Base-by-base conservation (phyloP, 257 asterid species). In the Cordia subcordata region DNA sequence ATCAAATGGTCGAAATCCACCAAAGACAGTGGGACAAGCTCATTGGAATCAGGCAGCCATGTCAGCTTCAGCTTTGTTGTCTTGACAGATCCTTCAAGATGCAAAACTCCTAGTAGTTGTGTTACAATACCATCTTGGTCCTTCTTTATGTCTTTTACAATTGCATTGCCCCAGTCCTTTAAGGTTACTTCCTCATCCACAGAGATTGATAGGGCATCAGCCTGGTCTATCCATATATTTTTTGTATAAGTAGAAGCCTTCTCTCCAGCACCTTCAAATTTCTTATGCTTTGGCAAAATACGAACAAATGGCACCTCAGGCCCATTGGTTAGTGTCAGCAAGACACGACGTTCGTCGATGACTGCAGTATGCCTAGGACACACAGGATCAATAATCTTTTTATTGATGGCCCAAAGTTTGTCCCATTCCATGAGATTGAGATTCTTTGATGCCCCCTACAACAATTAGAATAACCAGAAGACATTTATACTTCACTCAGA, bases 401-500 rank as follows among this genome's bases (percentile, higher is more conserved):
- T 92, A 62, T 92, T 92, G 53, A 86, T 86, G 21, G 99, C 92
- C 99, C 99, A 92, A 44, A 92, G 87, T 74, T 92, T 92, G 75
- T 88, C 96, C 99, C 99, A 92, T 63, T 92, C 99, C 99, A 88
- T 86, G 45, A 88, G 96, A 81, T 92, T 92, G 72, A 92, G 88
- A 74, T 92, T 88, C 84, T 88, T 92, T n/a, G 99, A 92, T 58
- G 99, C 96, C 73, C 99, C 99, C 99, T 92, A 55, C 57, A 63
- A 58, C 16, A 62, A 60, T 58, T 64, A 11, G 15, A 45, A 60
- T 52, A 47, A 44, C 50, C 54, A 57, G 9, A 12, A 42, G 3
- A 42, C 1, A 42, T 42, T 42, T 42, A 42, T 3, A 42, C 12
- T 39, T 5, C 44, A 39, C n/a, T n/a, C 35, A 27, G 6, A 27